Evolutionary conservation across 2,329 filamentous ascomycete genomes (phyloP).

Genomic region (Paecilomyces sp.): DNA sequence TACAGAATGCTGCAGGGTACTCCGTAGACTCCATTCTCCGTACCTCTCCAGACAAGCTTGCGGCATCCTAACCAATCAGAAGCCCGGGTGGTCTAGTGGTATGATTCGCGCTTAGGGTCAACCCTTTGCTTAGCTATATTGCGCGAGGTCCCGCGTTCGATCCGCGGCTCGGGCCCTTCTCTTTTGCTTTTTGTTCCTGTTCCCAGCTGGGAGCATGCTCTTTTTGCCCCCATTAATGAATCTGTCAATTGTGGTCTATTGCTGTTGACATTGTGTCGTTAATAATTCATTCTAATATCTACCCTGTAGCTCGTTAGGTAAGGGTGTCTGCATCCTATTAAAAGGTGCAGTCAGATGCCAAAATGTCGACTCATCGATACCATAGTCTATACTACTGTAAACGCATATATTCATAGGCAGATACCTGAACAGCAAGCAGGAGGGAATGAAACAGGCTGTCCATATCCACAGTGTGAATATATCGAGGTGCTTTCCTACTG

Average conservation of each 20-base stretch:
- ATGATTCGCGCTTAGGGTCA: neutral
- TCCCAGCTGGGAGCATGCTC: neutral
- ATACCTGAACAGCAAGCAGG: no score
- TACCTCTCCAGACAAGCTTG: neutral
- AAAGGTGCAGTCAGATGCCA: no score
- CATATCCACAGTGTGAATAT: neutral
- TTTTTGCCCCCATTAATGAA: neutral
- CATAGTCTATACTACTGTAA: no score
- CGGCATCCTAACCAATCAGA: neutral
- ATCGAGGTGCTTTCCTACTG: neutral
- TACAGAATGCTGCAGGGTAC: no score
- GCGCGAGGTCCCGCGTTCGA: neutral
- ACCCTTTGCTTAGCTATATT: neutral
- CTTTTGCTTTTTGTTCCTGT: neutral
- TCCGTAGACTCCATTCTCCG: neutral
- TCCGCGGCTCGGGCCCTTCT: neutral
- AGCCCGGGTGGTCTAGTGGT: neutral
- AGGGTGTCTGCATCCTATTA: no score
- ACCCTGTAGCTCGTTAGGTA: no score
- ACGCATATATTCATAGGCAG: no score
- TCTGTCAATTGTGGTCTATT: neutral
- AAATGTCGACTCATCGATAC: no score
- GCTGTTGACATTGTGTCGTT: no score
- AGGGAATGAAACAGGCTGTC: no score
- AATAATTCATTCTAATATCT: no score